Evolutionary conservation across 208 protist genomes (phyloP).

Genomic region (Naegleria fowleri): DNA sequence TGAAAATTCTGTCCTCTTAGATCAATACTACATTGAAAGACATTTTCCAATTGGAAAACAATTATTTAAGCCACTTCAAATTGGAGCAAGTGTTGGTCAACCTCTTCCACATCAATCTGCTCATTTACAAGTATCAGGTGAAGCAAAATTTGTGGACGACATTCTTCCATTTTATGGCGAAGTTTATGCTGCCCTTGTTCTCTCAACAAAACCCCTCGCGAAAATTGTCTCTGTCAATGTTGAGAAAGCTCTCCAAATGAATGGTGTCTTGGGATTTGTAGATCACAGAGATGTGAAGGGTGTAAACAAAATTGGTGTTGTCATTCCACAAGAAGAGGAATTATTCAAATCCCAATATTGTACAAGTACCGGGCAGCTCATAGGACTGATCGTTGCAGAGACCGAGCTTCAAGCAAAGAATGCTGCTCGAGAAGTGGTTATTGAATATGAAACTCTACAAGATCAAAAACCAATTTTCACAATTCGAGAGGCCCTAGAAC

Average conservation of each 20-base stretch:
- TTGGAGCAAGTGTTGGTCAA: neutral
- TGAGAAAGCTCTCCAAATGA: slow-evolving; percentile 28
- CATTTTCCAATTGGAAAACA: neutral
- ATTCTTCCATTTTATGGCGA: slow-evolving; percentile 26
- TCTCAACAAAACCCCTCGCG: slow-evolving; percentile 42
- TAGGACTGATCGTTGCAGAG: slow-evolving; percentile 63
- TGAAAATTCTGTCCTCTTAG: neutral
- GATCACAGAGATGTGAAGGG: slow-evolving; percentile 47
- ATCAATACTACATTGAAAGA: neutral
- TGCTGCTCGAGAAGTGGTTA: slow-evolving; percentile 21
- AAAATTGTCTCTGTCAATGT: slow-evolving; percentile 50
- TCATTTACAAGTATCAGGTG: slow-evolving; percentile 62
- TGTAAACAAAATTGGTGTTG: slow-evolving; percentile 40
- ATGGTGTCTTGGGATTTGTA: slow-evolving; percentile 49
- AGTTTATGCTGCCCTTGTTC: slow-evolving; percentile 49
- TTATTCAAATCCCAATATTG: slow-evolving; percentile 50
- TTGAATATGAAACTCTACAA: slow-evolving; percentile 38
- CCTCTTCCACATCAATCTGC: slow-evolving; percentile 41
- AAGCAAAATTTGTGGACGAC: slow-evolving; percentile 65
- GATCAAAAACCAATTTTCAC: slow-evolving; percentile 38
- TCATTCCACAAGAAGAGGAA: slow-evolving; percentile 59
- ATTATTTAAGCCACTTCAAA: neutral
- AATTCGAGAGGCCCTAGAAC: slow-evolving; percentile 49
- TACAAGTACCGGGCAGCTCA: slow-evolving; percentile 37
- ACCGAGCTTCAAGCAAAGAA: slow-evolving; percentile 40